phyloP scores from a whole-genome alignment of 2,329 filamentous ascomycete genomes.

The Pyricularia sp. region DNA sequence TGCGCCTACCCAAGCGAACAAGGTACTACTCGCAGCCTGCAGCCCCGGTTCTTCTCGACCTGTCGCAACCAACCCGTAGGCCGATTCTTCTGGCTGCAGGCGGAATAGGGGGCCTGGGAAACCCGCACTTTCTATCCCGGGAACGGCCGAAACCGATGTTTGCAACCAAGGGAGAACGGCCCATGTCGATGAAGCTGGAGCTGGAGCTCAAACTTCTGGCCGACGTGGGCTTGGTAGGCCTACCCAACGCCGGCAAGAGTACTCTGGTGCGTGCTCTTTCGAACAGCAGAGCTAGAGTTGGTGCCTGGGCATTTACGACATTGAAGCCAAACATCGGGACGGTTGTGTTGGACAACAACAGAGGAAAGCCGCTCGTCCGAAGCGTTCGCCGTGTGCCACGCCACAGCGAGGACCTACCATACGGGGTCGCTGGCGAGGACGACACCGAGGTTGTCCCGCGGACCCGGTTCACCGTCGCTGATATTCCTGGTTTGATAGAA shows the following conservation, averaged over 20 bases:
- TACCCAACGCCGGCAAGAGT: constrained; percentile 94
- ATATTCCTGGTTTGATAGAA: constrained; percentile 90
- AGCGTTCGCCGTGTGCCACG: constrained; percentile 27
- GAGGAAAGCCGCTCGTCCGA: constrained; percentile 55
- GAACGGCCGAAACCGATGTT: constrained; percentile 71
- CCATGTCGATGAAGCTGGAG: constrained; percentile 69
- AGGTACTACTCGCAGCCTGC: constrained; percentile 57
- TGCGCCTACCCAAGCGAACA: constrained; percentile 37
- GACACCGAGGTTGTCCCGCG: constrained; percentile 45
- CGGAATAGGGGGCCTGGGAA: constrained; percentile 82
- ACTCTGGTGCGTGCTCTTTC: constrained; percentile 82
- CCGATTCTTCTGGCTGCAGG: constrained; percentile 83
- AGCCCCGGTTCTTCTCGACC: constrained; percentile 62
- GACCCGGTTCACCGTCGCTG: constrained; percentile 83
- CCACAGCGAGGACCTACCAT: constrained; percentile 24
- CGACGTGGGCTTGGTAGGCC: constrained; percentile 86
- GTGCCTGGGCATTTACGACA: constrained; percentile 95
- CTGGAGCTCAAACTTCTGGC: constrained; percentile 92
- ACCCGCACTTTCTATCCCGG: constrained; percentile 82
- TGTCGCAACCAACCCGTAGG: constrained; percentile 67
- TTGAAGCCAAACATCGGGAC: constrained; percentile 88
- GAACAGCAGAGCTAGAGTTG: constrained; percentile 80
- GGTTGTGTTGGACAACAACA: constrained; percentile 81
- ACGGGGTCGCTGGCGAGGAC: constrained; percentile 22
- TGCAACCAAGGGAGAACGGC: constrained; percentile 76